Evolutionary conservation across 306 rosid species (phyloP).

Genomic region (Abrus pulchellus): DNA sequence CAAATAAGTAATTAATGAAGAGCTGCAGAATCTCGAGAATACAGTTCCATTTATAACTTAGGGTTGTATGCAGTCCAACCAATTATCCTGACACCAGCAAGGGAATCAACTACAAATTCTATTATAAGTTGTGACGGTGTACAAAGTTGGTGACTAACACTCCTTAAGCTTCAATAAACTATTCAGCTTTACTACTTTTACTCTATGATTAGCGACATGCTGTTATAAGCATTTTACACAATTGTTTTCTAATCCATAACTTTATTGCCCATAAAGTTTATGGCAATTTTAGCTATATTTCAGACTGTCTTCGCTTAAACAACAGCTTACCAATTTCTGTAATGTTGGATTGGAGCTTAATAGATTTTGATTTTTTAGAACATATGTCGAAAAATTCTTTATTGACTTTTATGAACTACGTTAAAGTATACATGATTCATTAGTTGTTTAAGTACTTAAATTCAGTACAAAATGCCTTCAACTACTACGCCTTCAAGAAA

Average conservation of each 20-base stretch:
- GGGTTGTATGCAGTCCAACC: too few species aligned
- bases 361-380: background rate
- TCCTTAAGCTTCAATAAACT: too few species aligned
- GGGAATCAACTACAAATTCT: too few species aligned
- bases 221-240: background rate
- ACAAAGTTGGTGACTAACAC: too few species aligned
- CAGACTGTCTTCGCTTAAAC: background rate
- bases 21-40: too few species aligned
- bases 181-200: too few species aligned
- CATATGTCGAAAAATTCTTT: too few species aligned
- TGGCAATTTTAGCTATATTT: background rate
- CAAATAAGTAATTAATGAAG: too few species aligned
- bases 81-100: too few species aligned
- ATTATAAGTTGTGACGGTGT: too few species aligned
- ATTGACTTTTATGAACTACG: background rate
- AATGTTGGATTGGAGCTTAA: background rate
- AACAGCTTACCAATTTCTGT: background rate
- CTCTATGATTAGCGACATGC: background rate
- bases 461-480: background rate
- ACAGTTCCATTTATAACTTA: too few species aligned
- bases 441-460: background rate
- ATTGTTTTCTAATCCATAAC: too few species aligned
- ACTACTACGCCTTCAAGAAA: slow-evolving; percentile 1
- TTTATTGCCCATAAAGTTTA: background rate
- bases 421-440: background rate